These are phyloP conservation scores for Ramaria rubella DNA, from an alignment of 768 basidiomycete species.

Conservation along the genomic window DNA sequence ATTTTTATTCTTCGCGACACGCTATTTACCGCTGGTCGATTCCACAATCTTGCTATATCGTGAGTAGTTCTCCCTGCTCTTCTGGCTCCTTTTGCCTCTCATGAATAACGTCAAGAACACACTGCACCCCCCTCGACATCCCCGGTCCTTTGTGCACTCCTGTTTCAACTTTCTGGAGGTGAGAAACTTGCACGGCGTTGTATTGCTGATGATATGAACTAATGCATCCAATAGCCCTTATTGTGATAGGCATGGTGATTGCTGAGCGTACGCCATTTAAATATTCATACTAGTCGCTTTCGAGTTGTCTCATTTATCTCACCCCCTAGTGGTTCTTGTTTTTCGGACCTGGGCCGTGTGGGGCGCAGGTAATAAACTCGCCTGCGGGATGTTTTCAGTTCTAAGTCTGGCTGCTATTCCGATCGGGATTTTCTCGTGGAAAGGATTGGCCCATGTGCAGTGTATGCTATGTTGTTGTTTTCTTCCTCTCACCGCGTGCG, in stretches of 20 bases:
- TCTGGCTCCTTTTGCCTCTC: neutral
- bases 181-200: neutral
- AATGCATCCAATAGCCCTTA: neutral
- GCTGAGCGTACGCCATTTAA: neutral
- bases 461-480: neutral
- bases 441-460: neutral
- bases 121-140: neutral
- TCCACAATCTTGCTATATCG: neutral
- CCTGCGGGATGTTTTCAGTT: neutral
- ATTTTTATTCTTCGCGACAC: constrained; percentile 3
- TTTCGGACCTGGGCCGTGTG: constrained; percentile 8
- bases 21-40: constrained; percentile 3
- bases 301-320: neutral
- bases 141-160: neutral
- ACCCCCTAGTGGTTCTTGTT: neutral
- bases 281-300: neutral
- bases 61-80: neutral
- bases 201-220: neutral
- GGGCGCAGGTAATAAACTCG: neutral
- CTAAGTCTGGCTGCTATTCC: neutral
- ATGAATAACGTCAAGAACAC: too few species aligned
- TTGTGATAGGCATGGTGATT: neutral
- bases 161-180: neutral
- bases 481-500: neutral
- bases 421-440: neutral